Evolutionary conservation across 768 basidiomycete genomes (phyloP).

Genomic region (Pulveroboletus sp.): DNA sequence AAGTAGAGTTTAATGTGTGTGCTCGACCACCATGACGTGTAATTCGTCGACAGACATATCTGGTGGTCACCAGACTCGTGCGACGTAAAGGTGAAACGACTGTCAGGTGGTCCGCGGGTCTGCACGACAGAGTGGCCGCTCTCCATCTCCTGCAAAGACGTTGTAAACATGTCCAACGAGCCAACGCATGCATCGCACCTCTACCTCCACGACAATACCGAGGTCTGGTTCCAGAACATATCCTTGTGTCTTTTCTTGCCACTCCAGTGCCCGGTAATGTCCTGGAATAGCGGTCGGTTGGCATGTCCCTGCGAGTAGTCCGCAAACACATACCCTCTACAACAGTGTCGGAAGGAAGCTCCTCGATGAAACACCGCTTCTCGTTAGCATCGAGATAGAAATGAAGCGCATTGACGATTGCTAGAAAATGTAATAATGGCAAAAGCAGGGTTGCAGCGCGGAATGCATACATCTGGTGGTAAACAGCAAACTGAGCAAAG

Average conservation of each 20-base stretch:
- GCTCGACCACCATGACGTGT: slow-evolving; percentile 82
- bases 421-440: slow-evolving; percentile 40
- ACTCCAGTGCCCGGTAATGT: slow-evolving; percentile 90
- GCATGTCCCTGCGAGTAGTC: not conserved
- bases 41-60: slow-evolving; percentile 93
- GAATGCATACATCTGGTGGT: slow-evolving; percentile 26
- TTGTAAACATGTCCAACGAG: not conserved
- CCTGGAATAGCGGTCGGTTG: slow-evolving; percentile 45
- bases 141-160: slow-evolving; percentile 69
- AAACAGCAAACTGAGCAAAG: not conserved
- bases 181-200: slow-evolving; percentile 49
- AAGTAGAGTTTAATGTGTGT: slow-evolving; percentile 94
- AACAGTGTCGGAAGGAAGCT: slow-evolving; percentile 91
- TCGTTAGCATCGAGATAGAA: slow-evolving; percentile 96
- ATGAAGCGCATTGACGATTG: slow-evolving; percentile 74
- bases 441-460: slow-evolving; percentile 27
- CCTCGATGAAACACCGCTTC: slow-evolving; percentile 94
- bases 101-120: slow-evolving; percentile 86
- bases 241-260: slow-evolving; percentile 67
- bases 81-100: slow-evolving; percentile 96
- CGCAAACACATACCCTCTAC: slow-evolving; percentile 68
- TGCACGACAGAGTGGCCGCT: slow-evolving; percentile 79
- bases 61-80: slow-evolving; percentile 96
- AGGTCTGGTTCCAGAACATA: slow-evolving; percentile 75
- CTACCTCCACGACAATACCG: slow-evolving; percentile 88